Evolutionary conservation across 495 filamentous ascomycete species (phyloP).

Genomic region (Rhizodiscina lignyota): DNA sequence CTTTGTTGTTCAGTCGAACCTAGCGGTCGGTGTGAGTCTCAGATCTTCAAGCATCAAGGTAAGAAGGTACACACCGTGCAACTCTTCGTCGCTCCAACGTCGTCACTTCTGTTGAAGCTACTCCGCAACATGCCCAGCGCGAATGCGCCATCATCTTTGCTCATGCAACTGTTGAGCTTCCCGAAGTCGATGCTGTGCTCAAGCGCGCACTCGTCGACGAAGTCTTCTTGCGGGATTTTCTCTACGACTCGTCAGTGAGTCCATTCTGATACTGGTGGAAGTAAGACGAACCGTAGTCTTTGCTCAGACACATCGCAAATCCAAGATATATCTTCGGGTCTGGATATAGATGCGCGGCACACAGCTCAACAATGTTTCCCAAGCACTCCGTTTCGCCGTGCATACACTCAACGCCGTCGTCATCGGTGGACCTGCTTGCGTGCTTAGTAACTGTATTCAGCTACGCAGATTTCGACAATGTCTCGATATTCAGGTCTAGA

Average conservation of each 20-base stretch:
- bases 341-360: conserved; percentile 62
- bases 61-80: conserved; percentile 53
- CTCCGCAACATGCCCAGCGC: conserved; percentile 51
- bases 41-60: not conserved
- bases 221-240: conserved; percentile 51
- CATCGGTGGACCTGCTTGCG: conserved; percentile 18
- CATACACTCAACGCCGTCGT: conserved; percentile 61
- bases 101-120: conserved; percentile 53
- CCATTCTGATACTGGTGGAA: no score
- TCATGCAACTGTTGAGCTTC: conserved; percentile 61
- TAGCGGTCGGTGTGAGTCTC: not conserved
- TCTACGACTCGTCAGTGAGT: no score
- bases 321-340: conserved; percentile 76
- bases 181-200: conserved; percentile 80
- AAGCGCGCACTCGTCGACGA: conserved; percentile 72
- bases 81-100: conserved; percentile 59
- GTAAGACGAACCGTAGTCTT: no score
- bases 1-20: conserved; percentile 48
- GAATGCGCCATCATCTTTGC: conserved; percentile 44
- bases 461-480: not conserved
- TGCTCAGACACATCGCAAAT: conserved; percentile 75
- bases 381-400: conserved; percentile 86
- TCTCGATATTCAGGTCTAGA: not conserved
- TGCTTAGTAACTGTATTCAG: conserved; percentile 1
- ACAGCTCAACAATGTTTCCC: conserved; percentile 86